These are phyloP conservation scores for Coniochaeta sp. DNA, from an alignment of 2,329 filamentous ascomycete species.

Conservation along the genomic window DNA sequence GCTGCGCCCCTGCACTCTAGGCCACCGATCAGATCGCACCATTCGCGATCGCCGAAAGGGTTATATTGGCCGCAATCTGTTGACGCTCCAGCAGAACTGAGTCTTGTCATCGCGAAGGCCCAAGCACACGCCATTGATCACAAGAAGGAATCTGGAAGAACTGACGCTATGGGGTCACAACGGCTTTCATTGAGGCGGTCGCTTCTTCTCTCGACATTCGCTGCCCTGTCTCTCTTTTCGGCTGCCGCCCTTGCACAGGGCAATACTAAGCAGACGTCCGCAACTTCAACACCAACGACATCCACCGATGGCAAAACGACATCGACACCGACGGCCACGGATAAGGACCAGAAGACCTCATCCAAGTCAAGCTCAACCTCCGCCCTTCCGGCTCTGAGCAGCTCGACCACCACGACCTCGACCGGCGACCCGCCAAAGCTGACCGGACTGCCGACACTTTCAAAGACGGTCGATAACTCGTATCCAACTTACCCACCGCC, in stretches of 20 bases:
- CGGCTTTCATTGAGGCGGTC: slow-evolving; percentile 22
- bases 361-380: slow-evolving; percentile 4
- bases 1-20: neutral
- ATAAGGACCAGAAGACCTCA: slow-evolving; percentile 2
- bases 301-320: slow-evolving; percentile 4
- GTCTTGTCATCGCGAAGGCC: neutral
- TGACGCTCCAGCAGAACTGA: neutral
- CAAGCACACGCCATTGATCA: neutral
- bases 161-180: slow-evolving; percentile 18
- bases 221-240: slow-evolving; percentile 17
- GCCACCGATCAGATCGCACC: neutral
- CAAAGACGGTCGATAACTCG: slow-evolving; percentile 21
- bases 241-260: slow-evolving; percentile 17
- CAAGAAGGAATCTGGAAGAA: neutral
- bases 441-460: slow-evolving; percentile 33
- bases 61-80: neutral
- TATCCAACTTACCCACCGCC: slow-evolving; percentile 59
- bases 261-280: slow-evolving; percentile 3
- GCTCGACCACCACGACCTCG: slow-evolving; percentile 9
- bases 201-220: slow-evolving; percentile 20
- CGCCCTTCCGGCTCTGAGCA: slow-evolving; percentile 13
- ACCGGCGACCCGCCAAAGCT: slow-evolving; percentile 8
- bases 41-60: neutral
- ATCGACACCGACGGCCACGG: slow-evolving; percentile 1
- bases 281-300: slow-evolving; percentile 3